These are phyloP conservation scores for Calonectria honghensis DNA, from an alignment of 2,329 filamentous ascomycete genomes.

Conservation along the genomic window DNA sequence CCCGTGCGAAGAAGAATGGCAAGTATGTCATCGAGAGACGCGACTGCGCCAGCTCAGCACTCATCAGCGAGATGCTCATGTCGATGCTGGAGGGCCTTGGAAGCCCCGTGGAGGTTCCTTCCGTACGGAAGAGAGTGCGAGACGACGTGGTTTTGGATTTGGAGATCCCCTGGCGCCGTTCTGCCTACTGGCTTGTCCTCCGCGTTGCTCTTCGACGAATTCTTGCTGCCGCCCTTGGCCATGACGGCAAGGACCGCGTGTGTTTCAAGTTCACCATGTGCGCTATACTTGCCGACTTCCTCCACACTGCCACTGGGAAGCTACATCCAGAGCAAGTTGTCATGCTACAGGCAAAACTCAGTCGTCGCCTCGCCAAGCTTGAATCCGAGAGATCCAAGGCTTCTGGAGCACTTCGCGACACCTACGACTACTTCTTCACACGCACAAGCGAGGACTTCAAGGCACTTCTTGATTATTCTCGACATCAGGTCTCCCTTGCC, in stretches of 20 bases:
- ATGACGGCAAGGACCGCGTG: conserved; percentile 50
- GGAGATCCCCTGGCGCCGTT: conserved; percentile 77
- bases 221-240: conserved; percentile 63
- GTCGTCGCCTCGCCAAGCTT: conserved; percentile 52
- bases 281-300: conserved; percentile 66
- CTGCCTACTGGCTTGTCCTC: conserved; percentile 77
- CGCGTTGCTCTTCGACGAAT: conserved; percentile 75
- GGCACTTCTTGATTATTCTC: conserved; percentile 36
- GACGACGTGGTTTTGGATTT: conserved; percentile 76
- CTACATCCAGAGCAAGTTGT: conserved; percentile 46
- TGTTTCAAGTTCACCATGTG: conserved; percentile 76
- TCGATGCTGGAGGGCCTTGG: conserved; percentile 77
- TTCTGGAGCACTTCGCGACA: conserved; percentile 33
- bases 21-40: conserved; percentile 71
- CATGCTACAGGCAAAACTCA: conserved; percentile 53
- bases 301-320: conserved; percentile 60
- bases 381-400: conserved; percentile 44
- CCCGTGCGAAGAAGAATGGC: conserved; percentile 71
- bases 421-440: conserved; percentile 10
- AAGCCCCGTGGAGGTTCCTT: conserved; percentile 56
- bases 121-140: conserved; percentile 74
- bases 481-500: conserved; percentile 41
- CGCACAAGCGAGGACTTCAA: conserved; percentile 42
- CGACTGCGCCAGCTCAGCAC: conserved; percentile 74
- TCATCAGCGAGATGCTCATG: conserved; percentile 78